Evolutionary conservation across 2,329 filamentous ascomycete genomes (phyloP).

Genomic region (Stagonosporopsis chrysanthemi): DNA sequence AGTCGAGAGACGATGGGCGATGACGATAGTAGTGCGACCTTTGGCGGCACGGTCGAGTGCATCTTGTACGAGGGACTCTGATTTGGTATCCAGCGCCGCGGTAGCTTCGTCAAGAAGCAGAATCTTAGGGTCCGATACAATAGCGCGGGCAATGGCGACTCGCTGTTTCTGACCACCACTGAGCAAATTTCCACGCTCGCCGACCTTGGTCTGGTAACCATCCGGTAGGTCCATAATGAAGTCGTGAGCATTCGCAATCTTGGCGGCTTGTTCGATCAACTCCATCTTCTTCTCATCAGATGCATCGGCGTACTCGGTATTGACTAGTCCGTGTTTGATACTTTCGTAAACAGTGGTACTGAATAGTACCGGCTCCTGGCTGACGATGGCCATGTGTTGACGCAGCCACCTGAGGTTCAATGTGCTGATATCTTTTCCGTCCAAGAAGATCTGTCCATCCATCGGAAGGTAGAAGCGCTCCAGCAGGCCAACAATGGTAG

Average conservation of each 20-base stretch:
- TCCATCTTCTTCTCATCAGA: constrained; percentile 72
- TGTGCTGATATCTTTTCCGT: constrained; percentile 80
- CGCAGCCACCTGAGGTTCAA: constrained; percentile 91
- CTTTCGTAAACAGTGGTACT: constrained; percentile 88
- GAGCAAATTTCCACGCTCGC: constrained; percentile 89
- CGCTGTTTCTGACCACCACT: constrained; percentile 97
- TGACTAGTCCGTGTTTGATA: constrained; percentile 89
- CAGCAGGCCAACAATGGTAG: constrained; percentile 89
- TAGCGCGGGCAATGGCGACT: constrained; percentile 89
- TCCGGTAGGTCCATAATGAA: constrained; percentile 85
- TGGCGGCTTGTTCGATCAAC: constrained; percentile 80
- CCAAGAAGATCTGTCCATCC: constrained; percentile 77
- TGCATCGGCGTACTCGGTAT: constrained; percentile 74
- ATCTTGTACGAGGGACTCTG: constrained; percentile 91
- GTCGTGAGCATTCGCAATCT: constrained; percentile 92
- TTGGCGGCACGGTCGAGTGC: constrained; percentile 85
- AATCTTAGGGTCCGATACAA: constrained; percentile 91
- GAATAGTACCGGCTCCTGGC: constrained; percentile 92
- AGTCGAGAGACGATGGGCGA: constrained; percentile 93
- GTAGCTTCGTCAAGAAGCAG: constrained; percentile 95
- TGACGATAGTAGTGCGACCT: constrained; percentile 92
- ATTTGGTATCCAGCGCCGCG: constrained; percentile 90
- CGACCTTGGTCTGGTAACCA: constrained; percentile 93
- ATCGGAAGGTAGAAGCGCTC: constrained; percentile 96
- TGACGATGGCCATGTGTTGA: constrained; percentile 90